Percentiles rank a stretch among this genome's conserved stretches.
Conservation (phyloP, 2,329 filamentous ascomycete species). For the Colletotrichum sp. region DNA sequence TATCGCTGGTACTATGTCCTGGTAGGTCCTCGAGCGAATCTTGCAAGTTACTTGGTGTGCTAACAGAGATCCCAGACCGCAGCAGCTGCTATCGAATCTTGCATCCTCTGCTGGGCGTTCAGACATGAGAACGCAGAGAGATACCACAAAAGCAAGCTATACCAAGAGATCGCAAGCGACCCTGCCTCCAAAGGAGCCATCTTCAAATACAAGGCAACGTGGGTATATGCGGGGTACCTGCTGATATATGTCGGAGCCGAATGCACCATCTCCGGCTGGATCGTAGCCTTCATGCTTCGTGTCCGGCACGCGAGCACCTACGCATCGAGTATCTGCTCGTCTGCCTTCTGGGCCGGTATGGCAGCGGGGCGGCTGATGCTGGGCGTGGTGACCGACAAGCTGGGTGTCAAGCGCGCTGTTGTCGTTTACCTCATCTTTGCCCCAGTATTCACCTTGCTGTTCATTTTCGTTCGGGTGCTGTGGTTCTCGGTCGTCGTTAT, state of each 20-base stretch:
- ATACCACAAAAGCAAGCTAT: conserved; percentile 52
- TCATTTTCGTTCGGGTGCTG: not conserved
- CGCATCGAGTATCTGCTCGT: conserved; percentile 42
- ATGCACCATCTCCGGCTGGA: conserved; percentile 48
- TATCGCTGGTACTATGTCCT: conserved; percentile 79
- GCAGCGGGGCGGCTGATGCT: conserved; percentile 39
- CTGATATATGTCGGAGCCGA: conserved; percentile 50
- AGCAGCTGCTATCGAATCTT: conserved; percentile 59
- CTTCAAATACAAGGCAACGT: conserved; percentile 37
- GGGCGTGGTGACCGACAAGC: conserved; percentile 32
- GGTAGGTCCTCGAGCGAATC: conserved; percentile 41
- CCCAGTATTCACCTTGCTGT: not conserved
- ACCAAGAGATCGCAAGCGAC: conserved; percentile 24
- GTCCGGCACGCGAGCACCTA: conserved; percentile 38
- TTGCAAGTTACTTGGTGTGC: accelerated
- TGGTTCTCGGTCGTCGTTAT: conserved; percentile 7
- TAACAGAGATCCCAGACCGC: conserved; percentile 27
- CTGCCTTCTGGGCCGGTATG: conserved; percentile 50
- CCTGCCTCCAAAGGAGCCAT: conserved; percentile 19
- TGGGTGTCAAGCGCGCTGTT: conserved; percentile 27
- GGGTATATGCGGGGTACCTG: conserved; percentile 46
- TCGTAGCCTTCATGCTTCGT: conserved; percentile 49
- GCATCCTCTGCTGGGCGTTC: conserved; percentile 60
- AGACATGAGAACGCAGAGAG: conserved; percentile 63
- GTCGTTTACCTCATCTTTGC: not conserved